Evolutionary conservation across 1,139 yeast genomes (phyloP), one percentile per base, ranked within the genome.

Genomic region (Zygosaccharomyces sapae): DNA sequence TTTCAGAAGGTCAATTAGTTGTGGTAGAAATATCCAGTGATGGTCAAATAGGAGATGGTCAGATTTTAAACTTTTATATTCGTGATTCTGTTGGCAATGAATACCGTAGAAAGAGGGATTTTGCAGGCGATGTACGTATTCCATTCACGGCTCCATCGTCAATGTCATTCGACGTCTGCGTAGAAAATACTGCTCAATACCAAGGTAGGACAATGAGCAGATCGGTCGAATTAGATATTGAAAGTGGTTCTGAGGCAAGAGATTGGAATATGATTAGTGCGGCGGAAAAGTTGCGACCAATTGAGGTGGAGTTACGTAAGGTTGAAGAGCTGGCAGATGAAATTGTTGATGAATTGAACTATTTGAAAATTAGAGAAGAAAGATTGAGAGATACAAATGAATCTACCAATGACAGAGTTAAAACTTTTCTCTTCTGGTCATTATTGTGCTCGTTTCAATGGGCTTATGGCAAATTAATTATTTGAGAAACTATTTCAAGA

Each of bases 231-330:
- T 74, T 92, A 62, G 97, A 90, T 57, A 85, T 92, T 50, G 97
- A 92, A 69, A 83, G 90, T 55, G 98, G 98, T 29, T 86, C 97
- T 46, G 88, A 90, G 58, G 97, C 97, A 35, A 83, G 97, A 69
- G 97, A 92, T 70, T 92, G 97, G 97, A 88, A 88, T 65, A 89
- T 94, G 22, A 75, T 89, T 54, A 97, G 90, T 72, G 90, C 96
- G 35, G 79, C 86, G 41, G 97, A 90, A 69, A 87, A 88, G 66
- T 81, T 92, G 69, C 87, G 86, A 71, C 97, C 98, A 8, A 80
- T 84, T 41, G 98, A 92, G 69, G 82, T 89, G 46, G 95, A 87
- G 61, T 75, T 92, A 67, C 82, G 90, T 67, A 82, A 86, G 65
- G 73, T 90, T 51, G 90, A 87, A 67, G 95, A 86, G 63, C 70